Evolutionary conservation across 1,139 yeast genomes (phyloP).

Genomic region (Candida glucosophila): DNA sequence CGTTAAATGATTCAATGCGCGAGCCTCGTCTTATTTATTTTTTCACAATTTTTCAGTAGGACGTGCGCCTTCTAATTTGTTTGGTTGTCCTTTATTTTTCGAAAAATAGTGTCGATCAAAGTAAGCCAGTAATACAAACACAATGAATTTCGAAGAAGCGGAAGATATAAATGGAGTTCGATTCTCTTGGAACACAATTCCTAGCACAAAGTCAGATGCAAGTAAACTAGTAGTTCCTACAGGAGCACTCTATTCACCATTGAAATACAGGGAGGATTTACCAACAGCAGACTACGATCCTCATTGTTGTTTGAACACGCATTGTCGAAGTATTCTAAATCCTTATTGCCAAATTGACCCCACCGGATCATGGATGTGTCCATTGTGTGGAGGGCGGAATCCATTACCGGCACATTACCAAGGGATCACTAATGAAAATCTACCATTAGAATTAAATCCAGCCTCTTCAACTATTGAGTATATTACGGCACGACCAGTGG

Average conservation of each 20-base stretch:
- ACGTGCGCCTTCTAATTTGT: too few species aligned
- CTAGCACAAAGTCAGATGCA: slow-evolving; percentile 86
- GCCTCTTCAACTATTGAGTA: slow-evolving; percentile 85
- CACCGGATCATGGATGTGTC: slow-evolving; percentile 85
- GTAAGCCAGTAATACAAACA: slow-evolving; percentile 1
- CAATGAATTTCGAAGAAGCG: slow-evolving; percentile 42
- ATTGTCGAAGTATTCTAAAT: slow-evolving; percentile 81
- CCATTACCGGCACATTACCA: slow-evolving; percentile 87
- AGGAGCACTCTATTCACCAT: slow-evolving; percentile 90
- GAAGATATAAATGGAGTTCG: slow-evolving; percentile 44
- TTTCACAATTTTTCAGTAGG: too few species aligned
- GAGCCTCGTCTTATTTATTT: too few species aligned
- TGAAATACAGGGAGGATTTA: slow-evolving; percentile 69
- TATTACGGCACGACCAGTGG: slow-evolving; percentile 79
- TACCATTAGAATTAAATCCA: slow-evolving; percentile 81
- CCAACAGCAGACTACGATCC: slow-evolving; percentile 89
- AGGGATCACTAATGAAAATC: slow-evolving; percentile 70
- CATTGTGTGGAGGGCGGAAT: slow-evolving; percentile 74
- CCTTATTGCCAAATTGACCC: slow-evolving; percentile 85
- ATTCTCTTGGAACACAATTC: slow-evolving; percentile 49
- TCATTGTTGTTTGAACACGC: slow-evolving; percentile 65
- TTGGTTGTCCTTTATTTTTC: not conserved
- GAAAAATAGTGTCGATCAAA: not conserved
- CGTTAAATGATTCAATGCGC: too few species aligned
- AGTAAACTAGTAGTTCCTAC: slow-evolving; percentile 90